Percentiles rank a stretch among this genome's conserved stretches.
phyloP scores from a whole-genome alignment of 768 basidiomycete species.

The Mycena amicta region DNA sequence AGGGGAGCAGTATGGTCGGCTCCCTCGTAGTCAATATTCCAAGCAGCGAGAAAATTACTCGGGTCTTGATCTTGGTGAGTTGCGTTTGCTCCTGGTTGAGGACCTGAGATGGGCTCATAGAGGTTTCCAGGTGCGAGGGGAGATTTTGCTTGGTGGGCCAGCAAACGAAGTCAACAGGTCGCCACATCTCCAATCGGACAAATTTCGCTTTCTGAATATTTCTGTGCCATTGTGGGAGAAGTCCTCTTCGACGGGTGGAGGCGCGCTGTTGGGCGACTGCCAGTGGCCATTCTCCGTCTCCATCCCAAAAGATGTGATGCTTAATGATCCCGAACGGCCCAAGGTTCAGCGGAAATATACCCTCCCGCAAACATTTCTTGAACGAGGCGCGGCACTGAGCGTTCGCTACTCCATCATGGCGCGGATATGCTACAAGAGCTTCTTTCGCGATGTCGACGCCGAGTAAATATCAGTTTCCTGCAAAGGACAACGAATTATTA shows the following conservation, averaged over 20 bases:
- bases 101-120: not conserved
- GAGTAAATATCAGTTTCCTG: too few species aligned
- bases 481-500: too few species aligned
- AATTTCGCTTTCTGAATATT: constrained; percentile 13
- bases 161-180: not conserved
- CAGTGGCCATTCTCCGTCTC: constrained; percentile 9
- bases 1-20: constrained; percentile 14
- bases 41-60: constrained; percentile 6
- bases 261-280: not conserved
- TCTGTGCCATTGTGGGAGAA: constrained; percentile 8
- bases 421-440: not conserved
- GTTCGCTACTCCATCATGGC: constrained; percentile 8
- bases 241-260: not conserved
- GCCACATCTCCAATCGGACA: not conserved
- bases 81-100: not conserved
- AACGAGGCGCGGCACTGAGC: constrained; percentile 4
- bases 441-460: not conserved
- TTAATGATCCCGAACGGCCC: not conserved
- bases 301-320: not conserved
- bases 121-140: constrained; percentile 10
- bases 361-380: constrained; percentile 18
- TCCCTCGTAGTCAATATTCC: constrained; percentile 6
- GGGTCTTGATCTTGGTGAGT: constrained; percentile 9
- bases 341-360: constrained; percentile 1
- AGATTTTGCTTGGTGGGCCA: not conserved